phyloP scores from a whole-genome alignment of 2,329 filamentous ascomycete species.

The Aureobasidium sp. region DNA sequence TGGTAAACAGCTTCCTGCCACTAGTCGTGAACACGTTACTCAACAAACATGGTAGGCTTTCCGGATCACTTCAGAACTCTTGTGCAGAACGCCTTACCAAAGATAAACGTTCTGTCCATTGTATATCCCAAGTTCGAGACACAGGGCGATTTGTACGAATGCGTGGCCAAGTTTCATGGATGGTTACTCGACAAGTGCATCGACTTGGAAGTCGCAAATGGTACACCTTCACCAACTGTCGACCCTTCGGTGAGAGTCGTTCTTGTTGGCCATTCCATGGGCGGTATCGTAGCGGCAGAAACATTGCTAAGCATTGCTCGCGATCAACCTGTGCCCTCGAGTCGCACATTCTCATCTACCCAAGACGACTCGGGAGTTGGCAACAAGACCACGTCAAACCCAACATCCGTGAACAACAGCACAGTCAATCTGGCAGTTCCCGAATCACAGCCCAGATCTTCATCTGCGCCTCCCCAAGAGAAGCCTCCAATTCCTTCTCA shows the following conservation, averaged over 20 bases:
- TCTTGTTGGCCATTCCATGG: slow-evolving; percentile 78
- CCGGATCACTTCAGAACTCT: slow-evolving; percentile 63
- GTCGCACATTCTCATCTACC: slow-evolving; percentile 10
- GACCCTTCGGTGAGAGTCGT: slow-evolving; percentile 78
- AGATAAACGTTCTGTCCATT: slow-evolving; percentile 58
- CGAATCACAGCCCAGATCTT: slow-evolving; percentile 8
- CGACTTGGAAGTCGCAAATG: slow-evolving; percentile 79
- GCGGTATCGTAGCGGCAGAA: slow-evolving; percentile 92
- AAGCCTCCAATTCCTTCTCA: slow-evolving; percentile 18
- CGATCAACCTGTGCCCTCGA: slow-evolving; percentile 48
- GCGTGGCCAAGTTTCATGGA: slow-evolving; percentile 66
- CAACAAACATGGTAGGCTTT: slow-evolving; percentile 38
- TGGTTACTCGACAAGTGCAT: slow-evolving; percentile 91
- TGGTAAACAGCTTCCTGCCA: slow-evolving; percentile 19
- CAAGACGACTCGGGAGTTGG: slow-evolving; percentile 16
- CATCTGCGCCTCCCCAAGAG: slow-evolving; percentile 18
- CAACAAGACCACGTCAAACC: slow-evolving; percentile 17
- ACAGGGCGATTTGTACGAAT: slow-evolving; percentile 65
- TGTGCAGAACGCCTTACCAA: slow-evolving; percentile 59
- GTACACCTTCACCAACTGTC: slow-evolving; percentile 74
- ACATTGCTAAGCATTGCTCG: slow-evolving; percentile 68
- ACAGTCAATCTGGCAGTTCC: slow-evolving; percentile 15
- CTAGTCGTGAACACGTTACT: not conserved
- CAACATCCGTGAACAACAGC: slow-evolving; percentile 4
- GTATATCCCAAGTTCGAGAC: slow-evolving; percentile 81